A percentile compares a stretch with the other conserved stretches of the same genome.
Evolutionary conservation across 805 yeast species (phyloP).

Genomic region (Metschnikowia amazonensis): DNA sequence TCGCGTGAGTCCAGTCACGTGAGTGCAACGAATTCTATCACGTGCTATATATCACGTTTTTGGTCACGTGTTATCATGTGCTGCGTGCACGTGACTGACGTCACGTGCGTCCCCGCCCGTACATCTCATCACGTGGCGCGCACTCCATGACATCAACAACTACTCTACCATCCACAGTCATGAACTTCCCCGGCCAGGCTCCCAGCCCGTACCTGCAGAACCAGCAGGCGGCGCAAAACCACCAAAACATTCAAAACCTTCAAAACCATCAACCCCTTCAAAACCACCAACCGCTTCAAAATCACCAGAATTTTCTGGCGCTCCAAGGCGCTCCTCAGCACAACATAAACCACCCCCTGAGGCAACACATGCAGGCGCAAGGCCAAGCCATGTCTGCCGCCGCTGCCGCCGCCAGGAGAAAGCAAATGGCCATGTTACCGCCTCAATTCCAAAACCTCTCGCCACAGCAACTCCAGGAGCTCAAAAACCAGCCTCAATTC

Average conservation of each 20-base stretch:
- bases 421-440: constrained; percentile 25
- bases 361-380: constrained; percentile 7
- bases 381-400: constrained; percentile 7
- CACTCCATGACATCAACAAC: not conserved
- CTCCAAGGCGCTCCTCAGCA: not conserved
- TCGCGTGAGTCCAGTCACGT: too few species aligned
- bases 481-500: constrained; percentile 41
- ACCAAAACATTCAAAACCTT: not conserved
- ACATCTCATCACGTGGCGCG: not conserved
- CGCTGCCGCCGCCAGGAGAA: constrained; percentile 20
- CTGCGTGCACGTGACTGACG: not conserved
- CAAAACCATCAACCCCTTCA: not conserved
- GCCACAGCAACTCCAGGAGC: constrained; percentile 42
- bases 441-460: constrained; percentile 29
- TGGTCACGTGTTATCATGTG: too few species aligned
- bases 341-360: constrained; percentile 1
- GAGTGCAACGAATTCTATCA: too few species aligned
- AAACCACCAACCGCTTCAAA: constrained; percentile 6
- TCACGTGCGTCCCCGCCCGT: too few species aligned
- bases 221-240: constrained; percentile 6
- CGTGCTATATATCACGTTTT: too few species aligned
- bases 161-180: not conserved
- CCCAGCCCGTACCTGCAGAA: constrained; percentile 9
- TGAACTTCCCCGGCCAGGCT: constrained; percentile 15
- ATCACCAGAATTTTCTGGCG: not conserved